Evolutionary conservation across 257 asterid genomes (phyloP), one percentile per base, ranked within the genome.

Genomic region (Solanum pimpinellifolium): DNA sequence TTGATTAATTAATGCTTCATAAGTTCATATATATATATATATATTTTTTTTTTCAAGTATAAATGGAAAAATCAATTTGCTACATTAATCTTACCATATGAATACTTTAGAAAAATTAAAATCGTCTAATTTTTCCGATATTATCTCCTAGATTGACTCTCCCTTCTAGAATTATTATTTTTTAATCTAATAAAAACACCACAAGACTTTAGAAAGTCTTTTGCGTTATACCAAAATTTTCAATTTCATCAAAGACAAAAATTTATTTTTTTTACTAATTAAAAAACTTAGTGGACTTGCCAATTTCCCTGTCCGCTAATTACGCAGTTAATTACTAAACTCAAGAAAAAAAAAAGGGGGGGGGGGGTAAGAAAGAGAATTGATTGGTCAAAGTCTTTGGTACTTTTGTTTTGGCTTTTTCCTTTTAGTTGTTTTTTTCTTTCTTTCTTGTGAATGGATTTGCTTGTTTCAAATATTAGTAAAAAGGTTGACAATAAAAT

Each of bases 361-460:
- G 29, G 29, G 5, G 4, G 18, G 9, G 12, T 14, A 89, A 59
- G 80, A 80, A 82, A 80, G 69, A 85, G 85, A 89, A 9, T 41
- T 60, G 87, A 62, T 91, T 88, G 92, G 96, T 92, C 96, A 92
- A 92, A 90, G 90, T 33, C 89, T 46, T 73, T 9, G 39, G 62
- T 77, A 29, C 42, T 27, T 29, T 47, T 27, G 44, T 47, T 80
- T 52, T 80, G 68, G 44, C 62, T 68, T 85, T 85, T 39, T 29
- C 27, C 25, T 84, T 37, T 85, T 18, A 35, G 27, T 65, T 20
- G 60, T 82, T 81, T 14, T 41, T 20, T 31, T 46, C 2, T 23
- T 37, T 73, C 56, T 49, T 27, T 78, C 27, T 80, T 80, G 44
- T 80, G 84, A 47, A 80, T 47, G 65, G 84, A 80, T 80, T 72